Conservation (phyloP, 805 yeast species). For the Tetrapisispora arboricola region DNA sequence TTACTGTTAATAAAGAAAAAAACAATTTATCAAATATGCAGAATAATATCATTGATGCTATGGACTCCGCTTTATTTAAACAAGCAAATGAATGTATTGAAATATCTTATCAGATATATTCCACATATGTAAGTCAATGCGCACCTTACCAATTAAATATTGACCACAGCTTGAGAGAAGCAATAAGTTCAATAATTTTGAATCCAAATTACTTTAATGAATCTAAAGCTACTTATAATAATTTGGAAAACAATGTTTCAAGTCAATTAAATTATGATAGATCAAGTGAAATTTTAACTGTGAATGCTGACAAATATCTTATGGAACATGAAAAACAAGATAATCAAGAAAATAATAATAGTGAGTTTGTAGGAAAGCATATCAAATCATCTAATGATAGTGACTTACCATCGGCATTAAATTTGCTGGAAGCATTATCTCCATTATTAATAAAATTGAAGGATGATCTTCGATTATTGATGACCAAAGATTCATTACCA, state of each 20-base stretch:
- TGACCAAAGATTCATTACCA: slow-evolving; percentile 67
- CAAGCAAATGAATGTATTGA: slow-evolving; percentile 49
- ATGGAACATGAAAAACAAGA: background rate
- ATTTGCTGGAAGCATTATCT: slow-evolving; percentile 30
- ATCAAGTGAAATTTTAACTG: background rate
- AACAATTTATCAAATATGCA: slow-evolving; percentile 9
- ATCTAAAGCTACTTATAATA: background rate
- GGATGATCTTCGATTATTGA: slow-evolving; percentile 42
- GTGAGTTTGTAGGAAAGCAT: background rate
- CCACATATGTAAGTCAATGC: slow-evolving; percentile 52
- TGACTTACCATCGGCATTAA: slow-evolving; percentile 22
- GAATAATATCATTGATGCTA: slow-evolving; percentile 23
- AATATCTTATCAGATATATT: slow-evolving; percentile 52
- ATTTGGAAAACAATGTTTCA: background rate
- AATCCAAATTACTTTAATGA: slow-evolving; percentile 18
- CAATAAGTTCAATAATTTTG: slow-evolving; percentile 33
- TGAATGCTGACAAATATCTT: background rate
- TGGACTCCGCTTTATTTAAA: slow-evolving; percentile 32
- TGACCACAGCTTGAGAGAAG: slow-evolving; percentile 40
- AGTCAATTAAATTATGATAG: background rate
- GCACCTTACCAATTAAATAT: slow-evolving; percentile 66
- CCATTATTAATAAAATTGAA: slow-evolving; percentile 42
- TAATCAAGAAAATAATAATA: no score
- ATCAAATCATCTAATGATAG: background rate
- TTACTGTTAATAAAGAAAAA: slow-evolving; percentile 6